Conservation (phyloP, 2,329 filamentous ascomycete species). For the Ciborinia camelliae region DNA sequence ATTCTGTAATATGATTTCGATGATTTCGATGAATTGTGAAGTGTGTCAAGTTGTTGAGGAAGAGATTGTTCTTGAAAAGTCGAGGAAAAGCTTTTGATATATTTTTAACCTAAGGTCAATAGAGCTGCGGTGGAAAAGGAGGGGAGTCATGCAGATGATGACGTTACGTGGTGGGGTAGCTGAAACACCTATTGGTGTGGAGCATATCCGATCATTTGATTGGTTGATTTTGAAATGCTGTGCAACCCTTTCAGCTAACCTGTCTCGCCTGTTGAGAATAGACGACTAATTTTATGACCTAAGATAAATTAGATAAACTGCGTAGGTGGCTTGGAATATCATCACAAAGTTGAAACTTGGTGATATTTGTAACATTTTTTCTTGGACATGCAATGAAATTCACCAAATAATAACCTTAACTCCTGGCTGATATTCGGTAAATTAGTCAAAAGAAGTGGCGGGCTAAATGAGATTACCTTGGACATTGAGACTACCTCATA, state of each 20-base stretch:
- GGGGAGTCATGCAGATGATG: constrained; percentile 12
- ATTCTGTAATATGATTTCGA: too few species aligned
- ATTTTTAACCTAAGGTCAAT: background rate
- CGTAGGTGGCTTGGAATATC: too few species aligned
- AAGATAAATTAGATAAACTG: too few species aligned
- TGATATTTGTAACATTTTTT: too few species aligned
- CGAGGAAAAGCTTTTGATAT: background rate
- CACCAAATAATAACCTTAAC: too few species aligned
- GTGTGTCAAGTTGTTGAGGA: background rate
- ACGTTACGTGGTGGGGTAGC: constrained; percentile 14
- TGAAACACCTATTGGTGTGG: constrained; percentile 6
- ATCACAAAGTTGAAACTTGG: too few species aligned
- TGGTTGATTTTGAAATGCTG: background rate
- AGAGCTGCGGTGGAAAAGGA: constrained; percentile 3
- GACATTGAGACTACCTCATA: too few species aligned
- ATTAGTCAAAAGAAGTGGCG: too few species aligned
- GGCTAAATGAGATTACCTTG: too few species aligned
- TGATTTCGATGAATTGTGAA: background rate
- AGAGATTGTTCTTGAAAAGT: background rate
- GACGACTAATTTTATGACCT: background rate
- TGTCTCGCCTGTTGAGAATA: background rate
- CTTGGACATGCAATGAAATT: too few species aligned
- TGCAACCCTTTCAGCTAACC: background rate
- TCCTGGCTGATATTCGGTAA: too few species aligned
- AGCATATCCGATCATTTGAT: background rate